Conservation (phyloP, 176 grass and related monocot genomes). For the Lolium rigidum region DNA sequence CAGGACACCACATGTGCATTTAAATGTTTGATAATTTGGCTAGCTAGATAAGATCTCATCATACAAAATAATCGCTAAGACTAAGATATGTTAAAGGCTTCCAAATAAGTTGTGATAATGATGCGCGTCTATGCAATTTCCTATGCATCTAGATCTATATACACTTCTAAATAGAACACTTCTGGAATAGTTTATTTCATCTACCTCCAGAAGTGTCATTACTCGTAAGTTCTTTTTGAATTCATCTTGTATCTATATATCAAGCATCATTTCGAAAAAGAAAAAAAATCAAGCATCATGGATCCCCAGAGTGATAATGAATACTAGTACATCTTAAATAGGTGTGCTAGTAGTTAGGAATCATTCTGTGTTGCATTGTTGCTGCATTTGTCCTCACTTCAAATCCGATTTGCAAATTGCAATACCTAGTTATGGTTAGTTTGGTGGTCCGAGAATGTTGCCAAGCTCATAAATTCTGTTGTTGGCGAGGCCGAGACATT, state of each 20-base stretch:
- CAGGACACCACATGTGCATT: no score
- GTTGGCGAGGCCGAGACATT: background rate
- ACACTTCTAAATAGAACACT: no score
- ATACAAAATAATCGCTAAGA: background rate
- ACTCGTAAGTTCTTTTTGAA: background rate
- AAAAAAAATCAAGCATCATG: background rate
- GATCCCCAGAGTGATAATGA: background rate
- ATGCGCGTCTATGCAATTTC: background rate
- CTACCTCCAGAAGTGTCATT: background rate
- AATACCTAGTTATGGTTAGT: background rate
- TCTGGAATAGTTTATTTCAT: background rate
- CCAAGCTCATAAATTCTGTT: background rate
- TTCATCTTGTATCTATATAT: background rate
- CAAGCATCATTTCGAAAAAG: background rate
- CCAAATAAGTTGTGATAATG: no score
- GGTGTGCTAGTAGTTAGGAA: background rate
- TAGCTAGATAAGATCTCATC: no score
- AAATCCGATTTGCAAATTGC: background rate
- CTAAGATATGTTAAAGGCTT: background rate
- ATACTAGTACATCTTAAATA: no score
- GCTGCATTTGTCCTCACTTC: background rate
- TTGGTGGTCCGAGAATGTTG: background rate
- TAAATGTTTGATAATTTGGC: no score
- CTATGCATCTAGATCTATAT: background rate
- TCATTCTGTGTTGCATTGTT: background rate